Evolutionary conservation across 2,329 filamentous ascomycete genomes (phyloP), one percentile per base, ranked within the genome.

Genomic region (Aspergillus udagawae): DNA sequence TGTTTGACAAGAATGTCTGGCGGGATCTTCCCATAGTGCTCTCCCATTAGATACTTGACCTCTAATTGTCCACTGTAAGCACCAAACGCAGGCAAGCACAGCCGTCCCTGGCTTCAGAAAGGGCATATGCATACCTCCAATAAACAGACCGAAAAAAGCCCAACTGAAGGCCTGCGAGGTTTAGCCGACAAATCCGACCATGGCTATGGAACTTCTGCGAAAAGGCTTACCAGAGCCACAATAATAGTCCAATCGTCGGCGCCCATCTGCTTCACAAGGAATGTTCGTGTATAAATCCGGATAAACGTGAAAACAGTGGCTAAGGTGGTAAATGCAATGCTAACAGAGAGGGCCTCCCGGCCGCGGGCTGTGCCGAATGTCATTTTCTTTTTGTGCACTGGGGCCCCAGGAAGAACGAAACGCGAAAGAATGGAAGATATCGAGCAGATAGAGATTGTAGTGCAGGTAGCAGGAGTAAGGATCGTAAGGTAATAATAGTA

Each of bases 231-330:
- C 23, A 75, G 60, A 4, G 75, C 68, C 27, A 70, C 62, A 8
- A 77, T 17, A 49, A 77, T 72, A 27, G 67, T 67, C 65, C 73
- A 73, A 55, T 78, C 75, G 25, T 75, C 70, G 10, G 63, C 50
- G 50, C 69, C 69, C 54, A 73, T 65, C 41, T 75, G 70, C 57
- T 70, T 70, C 41, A 74, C 67, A 52, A 75, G 58, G 10, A 64
- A 58, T 3, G 64, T 60, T 53, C 73, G 63, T 8, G 76, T 77
- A 58, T 75, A 77, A 51, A 79, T 70, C 7, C 76, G 74, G n/a
- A 74, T 53, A 3, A 59, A 60, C n/a, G 76, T 70, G 47, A 77
- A 69, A 0, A 64, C 41, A 10, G 68, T 67, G 3, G 71, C 67
- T 20, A 77, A 63, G 35, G 51, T 58, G 1, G 70, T 72, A 45